These are phyloP conservation scores for Macrophomina tecta DNA, from an alignment of 2,329 filamentous ascomycete genomes.

Conservation along the genomic window DNA sequence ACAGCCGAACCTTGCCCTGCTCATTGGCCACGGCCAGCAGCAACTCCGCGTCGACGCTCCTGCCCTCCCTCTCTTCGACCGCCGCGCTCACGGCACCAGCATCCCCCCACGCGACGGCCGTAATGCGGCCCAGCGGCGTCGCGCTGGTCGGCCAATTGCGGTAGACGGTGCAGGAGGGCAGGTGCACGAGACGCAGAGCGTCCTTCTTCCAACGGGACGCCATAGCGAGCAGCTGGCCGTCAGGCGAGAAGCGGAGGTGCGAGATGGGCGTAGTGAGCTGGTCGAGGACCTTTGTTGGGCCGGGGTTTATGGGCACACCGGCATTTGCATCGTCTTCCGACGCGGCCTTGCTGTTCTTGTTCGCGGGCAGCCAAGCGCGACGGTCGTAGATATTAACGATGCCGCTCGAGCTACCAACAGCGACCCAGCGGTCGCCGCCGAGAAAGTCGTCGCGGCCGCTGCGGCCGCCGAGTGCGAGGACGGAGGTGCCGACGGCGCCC, in stretches of 20 bases:
- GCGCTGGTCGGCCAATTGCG: slow-evolving; percentile 94
- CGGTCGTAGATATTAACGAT: slow-evolving; percentile 96
- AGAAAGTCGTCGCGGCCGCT: slow-evolving; percentile 64
- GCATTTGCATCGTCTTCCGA: slow-evolving; percentile 40
- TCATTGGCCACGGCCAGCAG: slow-evolving; percentile 88
- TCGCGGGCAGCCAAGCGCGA: slow-evolving; percentile 58
- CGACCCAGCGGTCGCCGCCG: slow-evolving; percentile 87
- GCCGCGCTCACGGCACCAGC: slow-evolving; percentile 56
- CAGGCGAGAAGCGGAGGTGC: slow-evolving; percentile 79
- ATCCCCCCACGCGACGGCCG: slow-evolving; percentile 57
- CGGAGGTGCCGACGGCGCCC: slow-evolving; percentile 84
- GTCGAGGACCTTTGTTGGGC: slow-evolving; percentile 76
- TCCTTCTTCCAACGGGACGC: slow-evolving; percentile 87
- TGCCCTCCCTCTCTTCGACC: slow-evolving; percentile 48
- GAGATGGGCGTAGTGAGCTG: slow-evolving; percentile 88
- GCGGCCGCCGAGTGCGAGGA: slow-evolving; percentile 74
- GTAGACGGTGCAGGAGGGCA: slow-evolving; percentile 92
- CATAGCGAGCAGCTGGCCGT: slow-evolving; percentile 89
- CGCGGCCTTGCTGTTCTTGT: slow-evolving; percentile 44
- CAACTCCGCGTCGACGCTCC: slow-evolving; percentile 32
- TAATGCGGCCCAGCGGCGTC: slow-evolving; percentile 86
- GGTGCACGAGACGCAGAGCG: slow-evolving; percentile 82
- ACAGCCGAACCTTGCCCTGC: slow-evolving; percentile 82
- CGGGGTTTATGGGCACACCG: slow-evolving; percentile 69
- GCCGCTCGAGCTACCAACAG: slow-evolving; percentile 82